Evolutionary conservation across 495 filamentous ascomycete genomes (phyloP).

Genomic region (Annulohypoxylon nitens): DNA sequence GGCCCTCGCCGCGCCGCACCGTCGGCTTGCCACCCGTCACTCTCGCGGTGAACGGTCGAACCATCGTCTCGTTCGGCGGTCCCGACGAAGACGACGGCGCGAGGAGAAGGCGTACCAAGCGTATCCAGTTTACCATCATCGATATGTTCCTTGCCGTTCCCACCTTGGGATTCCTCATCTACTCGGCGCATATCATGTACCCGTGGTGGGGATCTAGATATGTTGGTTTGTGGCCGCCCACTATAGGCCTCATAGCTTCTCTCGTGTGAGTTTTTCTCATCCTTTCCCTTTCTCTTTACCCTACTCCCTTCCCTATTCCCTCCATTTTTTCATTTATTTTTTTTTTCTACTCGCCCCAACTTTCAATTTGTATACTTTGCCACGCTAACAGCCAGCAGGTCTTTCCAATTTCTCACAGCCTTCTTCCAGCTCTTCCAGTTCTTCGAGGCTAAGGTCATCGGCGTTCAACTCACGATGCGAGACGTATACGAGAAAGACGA

Average conservation of each 20-base stretch:
- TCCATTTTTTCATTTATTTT: not conserved
- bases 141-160: constrained; percentile 45
- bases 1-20: constrained; percentile 47
- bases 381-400: constrained; percentile 24
- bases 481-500: constrained; percentile 50
- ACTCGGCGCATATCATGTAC: constrained; percentile 49
- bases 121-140: constrained; percentile 44
- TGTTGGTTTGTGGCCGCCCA: constrained; percentile 47
- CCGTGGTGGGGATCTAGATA: constrained; percentile 51
- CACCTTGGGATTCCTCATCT: constrained; percentile 44
- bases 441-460: constrained; percentile 50
- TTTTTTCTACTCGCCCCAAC: not conserved
- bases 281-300: not conserved
- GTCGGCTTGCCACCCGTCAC: constrained; percentile 45
- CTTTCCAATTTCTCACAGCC: constrained; percentile 44
- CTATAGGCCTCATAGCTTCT: constrained; percentile 47
- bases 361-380: not conserved
- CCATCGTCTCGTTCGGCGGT: constrained; percentile 45
- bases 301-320: not conserved
- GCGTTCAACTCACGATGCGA: constrained; percentile 45
- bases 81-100: constrained; percentile 44
- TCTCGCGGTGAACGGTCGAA: constrained; percentile 39
- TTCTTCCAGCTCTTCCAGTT: constrained; percentile 49
- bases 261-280: constrained; percentile 39
- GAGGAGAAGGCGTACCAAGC: constrained; percentile 42